A percentile compares a stretch with the other conserved stretches of the same genome.
Conservation (phyloP, 176 grass and related monocot genomes). For the Rhynchospora breviuscula region DNA sequence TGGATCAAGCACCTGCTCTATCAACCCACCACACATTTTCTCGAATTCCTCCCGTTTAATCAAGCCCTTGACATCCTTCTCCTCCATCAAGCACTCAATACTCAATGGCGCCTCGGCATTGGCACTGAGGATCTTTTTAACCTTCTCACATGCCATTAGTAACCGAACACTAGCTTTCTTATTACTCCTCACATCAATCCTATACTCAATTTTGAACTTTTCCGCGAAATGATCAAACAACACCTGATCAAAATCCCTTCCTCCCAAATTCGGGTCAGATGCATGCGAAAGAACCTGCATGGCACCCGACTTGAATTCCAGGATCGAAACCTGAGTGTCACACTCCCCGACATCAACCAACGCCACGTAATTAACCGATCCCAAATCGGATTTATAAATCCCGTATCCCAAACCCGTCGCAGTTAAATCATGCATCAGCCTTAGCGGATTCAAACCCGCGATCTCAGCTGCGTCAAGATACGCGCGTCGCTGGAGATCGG, state of each 20-base stretch:
- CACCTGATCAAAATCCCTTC: slow-evolving; percentile 85
- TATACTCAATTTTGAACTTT: slow-evolving; percentile 58
- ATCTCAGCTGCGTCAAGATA: slow-evolving; percentile 72
- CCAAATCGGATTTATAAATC: slow-evolving; percentile 83
- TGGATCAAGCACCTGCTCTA: slow-evolving; percentile 56
- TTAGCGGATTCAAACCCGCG: slow-evolving; percentile 65
- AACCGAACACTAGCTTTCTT: slow-evolving; percentile 70
- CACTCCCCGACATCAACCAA: slow-evolving; percentile 85
- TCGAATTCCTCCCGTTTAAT: slow-evolving; percentile 88
- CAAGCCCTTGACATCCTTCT: slow-evolving; percentile 86
- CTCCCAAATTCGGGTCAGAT: slow-evolving; percentile 77
- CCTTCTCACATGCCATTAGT: slow-evolving; percentile 73
- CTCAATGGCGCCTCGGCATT: slow-evolving; percentile 62
- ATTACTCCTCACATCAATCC: slow-evolving; percentile 49
- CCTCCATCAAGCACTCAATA: slow-evolving; percentile 96
- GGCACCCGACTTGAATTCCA: slow-evolving; percentile 38
- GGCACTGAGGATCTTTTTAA: slow-evolving; percentile 83
- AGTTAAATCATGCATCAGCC: slow-evolving; percentile 80
- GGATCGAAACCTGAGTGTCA: slow-evolving; percentile 73
- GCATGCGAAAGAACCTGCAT: slow-evolving; percentile 80
- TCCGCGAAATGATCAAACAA: slow-evolving; percentile 63
- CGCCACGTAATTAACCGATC: slow-evolving; percentile 30
- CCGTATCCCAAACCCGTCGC: slow-evolving; percentile 89
- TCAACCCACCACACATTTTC: slow-evolving; percentile 43
- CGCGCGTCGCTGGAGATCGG: slow-evolving; percentile 64